These are phyloP conservation scores for Cordia subcordata DNA, from an alignment of 257 asterid species.

Conservation along the genomic window DNA sequence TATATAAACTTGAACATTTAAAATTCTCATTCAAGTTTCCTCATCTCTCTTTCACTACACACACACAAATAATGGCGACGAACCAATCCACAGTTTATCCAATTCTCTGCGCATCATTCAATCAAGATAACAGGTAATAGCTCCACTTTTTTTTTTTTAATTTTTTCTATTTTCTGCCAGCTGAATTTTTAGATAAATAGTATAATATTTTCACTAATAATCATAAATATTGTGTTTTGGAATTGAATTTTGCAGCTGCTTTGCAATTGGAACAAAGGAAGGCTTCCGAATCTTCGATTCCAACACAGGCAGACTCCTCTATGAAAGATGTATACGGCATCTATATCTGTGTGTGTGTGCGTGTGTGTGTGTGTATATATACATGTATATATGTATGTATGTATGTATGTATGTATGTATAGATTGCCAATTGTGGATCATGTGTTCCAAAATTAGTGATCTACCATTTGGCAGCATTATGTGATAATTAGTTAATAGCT, in stretches of 20 bases:
- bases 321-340: slow-evolving; percentile 54
- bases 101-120: slow-evolving; percentile 75
- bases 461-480: neutral
- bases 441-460: neutral
- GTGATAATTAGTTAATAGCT: neutral
- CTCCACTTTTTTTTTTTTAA: neutral
- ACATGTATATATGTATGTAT: too few relatives aligned
- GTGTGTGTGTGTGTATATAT: too few relatives aligned
- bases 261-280: slow-evolving; percentile 74
- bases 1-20: neutral
- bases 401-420: too few relatives aligned
- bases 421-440: neutral
- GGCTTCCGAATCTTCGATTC: slow-evolving; percentile 76
- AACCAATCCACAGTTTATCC: slow-evolving; percentile 50
- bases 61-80: slow-evolving; percentile 42
- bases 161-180: neutral
- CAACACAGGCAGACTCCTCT: slow-evolving; percentile 70
- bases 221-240: neutral
- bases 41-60: neutral
- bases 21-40: neutral
- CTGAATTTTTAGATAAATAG: neutral
- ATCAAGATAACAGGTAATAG: slow-evolving; percentile 74
- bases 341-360: neutral
- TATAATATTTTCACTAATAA: neutral
- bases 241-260: slow-evolving; percentile 43